These are phyloP conservation scores for Hibiscus tridactylites DNA, from an alignment of 345 rosid genomes.

Conservation along the genomic window DNA sequence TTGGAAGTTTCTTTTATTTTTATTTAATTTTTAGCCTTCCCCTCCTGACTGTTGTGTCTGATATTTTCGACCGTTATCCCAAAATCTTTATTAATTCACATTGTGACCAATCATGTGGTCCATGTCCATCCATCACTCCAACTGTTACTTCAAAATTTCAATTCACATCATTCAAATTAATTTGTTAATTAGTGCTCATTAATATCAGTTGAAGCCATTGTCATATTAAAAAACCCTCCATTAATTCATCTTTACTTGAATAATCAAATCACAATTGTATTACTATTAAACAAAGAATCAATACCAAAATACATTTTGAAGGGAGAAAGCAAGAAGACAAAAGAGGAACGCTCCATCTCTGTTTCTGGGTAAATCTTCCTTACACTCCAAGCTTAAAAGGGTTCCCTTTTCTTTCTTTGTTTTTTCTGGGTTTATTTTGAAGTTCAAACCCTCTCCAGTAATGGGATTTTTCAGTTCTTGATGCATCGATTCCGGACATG, in stretches of 20 bases:
- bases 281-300: no score
- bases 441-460: not conserved
- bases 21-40: no score
- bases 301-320: not conserved
- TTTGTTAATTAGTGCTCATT: no score
- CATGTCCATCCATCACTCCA: not conserved
- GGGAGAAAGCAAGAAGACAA: slow-evolving; percentile 1
- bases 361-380: not conserved
- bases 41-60: not conserved
- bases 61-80: not conserved
- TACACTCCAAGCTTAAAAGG: not conserved
- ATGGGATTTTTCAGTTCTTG: not conserved
- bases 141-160: not conserved
- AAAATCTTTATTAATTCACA: not conserved
- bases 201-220: no score
- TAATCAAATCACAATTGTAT: no score
- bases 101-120: not conserved
- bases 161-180: not conserved
- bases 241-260: no score
- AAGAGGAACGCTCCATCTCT: not conserved
- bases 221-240: no score
- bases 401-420: not conserved
- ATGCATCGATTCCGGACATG: no score
- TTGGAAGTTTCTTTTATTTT: no score
- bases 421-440: not conserved